Conservation (phyloP, 768 basidiomycete genomes). For the Leccinum uliginosum region DNA sequence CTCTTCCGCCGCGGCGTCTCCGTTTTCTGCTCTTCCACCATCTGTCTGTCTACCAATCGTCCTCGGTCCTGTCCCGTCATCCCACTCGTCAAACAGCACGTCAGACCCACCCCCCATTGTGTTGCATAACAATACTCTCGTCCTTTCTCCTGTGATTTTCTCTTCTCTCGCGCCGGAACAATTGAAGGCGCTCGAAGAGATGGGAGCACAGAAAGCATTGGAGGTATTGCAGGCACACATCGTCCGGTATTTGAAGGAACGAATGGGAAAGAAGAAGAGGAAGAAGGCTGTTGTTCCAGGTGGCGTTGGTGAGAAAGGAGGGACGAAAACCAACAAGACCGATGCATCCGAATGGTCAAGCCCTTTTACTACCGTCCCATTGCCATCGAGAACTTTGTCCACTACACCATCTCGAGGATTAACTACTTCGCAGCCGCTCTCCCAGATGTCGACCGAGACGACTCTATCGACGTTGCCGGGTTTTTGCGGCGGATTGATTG, state of each 20-base stretch:
- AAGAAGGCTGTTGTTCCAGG: slow-evolving; percentile 32
- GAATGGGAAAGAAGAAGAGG: slow-evolving; percentile 40
- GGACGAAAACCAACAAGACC: slow-evolving; percentile 37
- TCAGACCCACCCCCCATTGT: slow-evolving; percentile 63
- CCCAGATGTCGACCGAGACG: background rate
- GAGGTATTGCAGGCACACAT: slow-evolving; percentile 81
- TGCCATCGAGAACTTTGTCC: slow-evolving; percentile 23
- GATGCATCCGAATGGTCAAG: slow-evolving; percentile 23
- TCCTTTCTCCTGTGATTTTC: slow-evolving; percentile 84
- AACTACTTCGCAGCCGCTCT: background rate
- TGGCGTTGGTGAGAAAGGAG: slow-evolving; percentile 36
- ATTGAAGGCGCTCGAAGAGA: slow-evolving; percentile 68
- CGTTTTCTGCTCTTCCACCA: slow-evolving; percentile 30
- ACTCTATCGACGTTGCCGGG: slow-evolving; percentile 5
- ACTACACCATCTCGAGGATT: background rate
- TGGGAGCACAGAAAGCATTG: slow-evolving; percentile 80
- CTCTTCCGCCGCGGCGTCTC: slow-evolving; percentile 16
- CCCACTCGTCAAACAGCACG: slow-evolving; percentile 45
- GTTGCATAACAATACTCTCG: slow-evolving; percentile 76
- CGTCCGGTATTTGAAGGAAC: slow-evolving; percentile 79
- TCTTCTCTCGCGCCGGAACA: slow-evolving; percentile 69
- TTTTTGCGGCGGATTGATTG: slow-evolving; percentile 7
- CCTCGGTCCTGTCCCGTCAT: slow-evolving; percentile 65
- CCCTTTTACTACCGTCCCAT: slow-evolving; percentile 47
- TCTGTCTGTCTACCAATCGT: slow-evolving; percentile 72